Base-by-base conservation (phyloP, 1,284 basidiomycete species). In the Ceraceosorus guamensis region DNA sequence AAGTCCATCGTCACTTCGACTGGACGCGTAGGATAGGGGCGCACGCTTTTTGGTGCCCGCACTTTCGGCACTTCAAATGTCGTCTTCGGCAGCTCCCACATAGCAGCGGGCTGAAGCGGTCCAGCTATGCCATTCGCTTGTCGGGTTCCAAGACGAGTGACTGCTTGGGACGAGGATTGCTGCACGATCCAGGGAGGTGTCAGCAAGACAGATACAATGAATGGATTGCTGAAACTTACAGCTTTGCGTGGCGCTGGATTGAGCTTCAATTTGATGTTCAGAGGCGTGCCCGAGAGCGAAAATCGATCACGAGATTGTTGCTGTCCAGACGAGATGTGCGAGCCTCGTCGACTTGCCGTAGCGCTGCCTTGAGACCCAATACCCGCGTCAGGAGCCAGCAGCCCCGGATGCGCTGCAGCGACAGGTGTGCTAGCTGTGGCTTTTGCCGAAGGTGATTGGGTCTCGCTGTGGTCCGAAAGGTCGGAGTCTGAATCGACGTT, bases 1-100 rank as follows among this genome's bases (percentile, higher is more conserved):
- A 73, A 75, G 50, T 75, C 60, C 30, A 70, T 70, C 45, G 63
- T 59, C 46, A 75, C 72, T 46, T 75, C 62, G n/a, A 58, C 53
- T 6, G 71, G 72, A 44, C 67, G 63, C 33, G 63, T 72, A 1
- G 72, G 68, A 39, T 71, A 72, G 2, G 59, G 59, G 45, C 60
- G 48, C 10, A 68, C 66, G 6, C 53, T 50, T 16, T 61, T 60
- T 16, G 62, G 59, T 18, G 55, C 57, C 48, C 66, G 60, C 14
- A 62, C 45, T 18, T 31, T 59, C 14, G 72, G 72, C 55, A 73
- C 52, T n/a, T 59, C 53, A 13, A 67, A 65, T 6, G 67, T 68
- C 47, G 56, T 54, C 32, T 65, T 59, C 11, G 68, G 68, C 43
- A 69, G 52, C 48, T 67, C 65, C 68, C 68, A 70, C 3, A 64